phyloP scores from a whole-genome alignment of 2,329 filamentous ascomycete species.

The Pseudogymnoascus sp. region DNA sequence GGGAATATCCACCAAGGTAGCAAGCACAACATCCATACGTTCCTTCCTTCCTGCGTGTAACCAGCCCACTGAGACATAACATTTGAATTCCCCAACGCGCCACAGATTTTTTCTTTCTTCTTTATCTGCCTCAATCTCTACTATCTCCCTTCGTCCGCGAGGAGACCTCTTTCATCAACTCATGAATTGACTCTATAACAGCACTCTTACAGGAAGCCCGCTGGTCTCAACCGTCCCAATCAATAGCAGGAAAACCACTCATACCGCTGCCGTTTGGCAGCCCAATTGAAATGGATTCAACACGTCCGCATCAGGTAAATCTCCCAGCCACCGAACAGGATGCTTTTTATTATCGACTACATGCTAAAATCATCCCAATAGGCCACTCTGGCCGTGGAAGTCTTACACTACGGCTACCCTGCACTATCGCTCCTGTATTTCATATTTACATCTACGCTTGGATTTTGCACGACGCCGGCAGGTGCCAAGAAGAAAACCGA shows the following conservation, averaged over 20 bases:
- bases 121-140: not conserved
- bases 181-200: not conserved
- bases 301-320: not conserved
- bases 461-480: slow-evolving; percentile 49
- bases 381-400: slow-evolving; percentile 16
- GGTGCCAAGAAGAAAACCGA: slow-evolving; percentile 30
- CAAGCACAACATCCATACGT: not conserved
- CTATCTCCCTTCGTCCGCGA: not conserved
- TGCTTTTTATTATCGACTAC: not conserved
- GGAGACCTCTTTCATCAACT: not conserved
- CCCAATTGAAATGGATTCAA: not conserved
- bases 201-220: not conserved
- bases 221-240: not conserved
- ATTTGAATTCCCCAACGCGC: slow-evolving; percentile 1
- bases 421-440: slow-evolving; percentile 52
- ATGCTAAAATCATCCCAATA: not conserved
- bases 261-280: slow-evolving; percentile 2
- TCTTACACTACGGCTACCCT: slow-evolving; percentile 54
- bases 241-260: not conserved
- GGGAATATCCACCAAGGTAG: not conserved
- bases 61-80: not conserved
- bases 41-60: not conserved
- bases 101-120: not conserved
- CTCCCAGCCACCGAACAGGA: not conserved
- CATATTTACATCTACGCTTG: slow-evolving; percentile 42